These are phyloP conservation scores for Canariomyces notabilis DNA, from an alignment of 2,329 filamentous ascomycete genomes.

Conservation along the genomic window DNA sequence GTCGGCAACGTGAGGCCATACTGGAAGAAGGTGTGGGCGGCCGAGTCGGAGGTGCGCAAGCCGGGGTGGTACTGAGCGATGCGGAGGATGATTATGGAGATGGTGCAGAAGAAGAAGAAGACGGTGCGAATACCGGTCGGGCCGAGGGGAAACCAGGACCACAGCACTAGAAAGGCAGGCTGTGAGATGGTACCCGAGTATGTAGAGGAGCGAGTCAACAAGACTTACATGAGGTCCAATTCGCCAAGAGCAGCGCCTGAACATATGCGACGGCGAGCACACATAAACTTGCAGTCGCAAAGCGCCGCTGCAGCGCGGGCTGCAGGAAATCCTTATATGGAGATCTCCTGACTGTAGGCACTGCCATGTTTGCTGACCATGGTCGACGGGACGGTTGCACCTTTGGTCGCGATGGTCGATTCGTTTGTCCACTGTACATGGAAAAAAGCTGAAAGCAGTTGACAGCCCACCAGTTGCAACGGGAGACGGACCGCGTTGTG, in stretches of 20 bases:
- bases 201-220: not conserved
- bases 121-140: constrained; percentile 67
- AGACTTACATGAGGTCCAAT: constrained; percentile 62
- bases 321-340: constrained; percentile 87
- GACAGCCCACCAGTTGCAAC: constrained; percentile 2
- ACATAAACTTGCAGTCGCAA: constrained; percentile 69
- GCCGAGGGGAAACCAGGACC: constrained; percentile 82
- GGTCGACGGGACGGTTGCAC: constrained; percentile 25
- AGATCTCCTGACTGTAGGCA: constrained; percentile 49
- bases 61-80: constrained; percentile 79
- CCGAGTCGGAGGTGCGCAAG: constrained; percentile 63
- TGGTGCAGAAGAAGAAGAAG: constrained; percentile 69
- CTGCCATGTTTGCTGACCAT: constrained; percentile 48
- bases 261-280: constrained; percentile 68
- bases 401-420: constrained; percentile 1
- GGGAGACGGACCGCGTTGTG: not conserved
- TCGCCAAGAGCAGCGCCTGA: constrained; percentile 64
- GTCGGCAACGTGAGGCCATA: constrained; percentile 56
- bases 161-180: constrained; percentile 55
- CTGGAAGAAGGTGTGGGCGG: constrained; percentile 58
- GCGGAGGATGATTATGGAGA: constrained; percentile 77
- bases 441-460: constrained; percentile 9
- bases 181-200: not conserved
- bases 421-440: constrained; percentile 2
- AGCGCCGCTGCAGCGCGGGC: constrained; percentile 79